Base-by-base conservation (phyloP, 2,329 filamentous ascomycete genomes). In the Fusarium pseudocircinatum region DNA sequence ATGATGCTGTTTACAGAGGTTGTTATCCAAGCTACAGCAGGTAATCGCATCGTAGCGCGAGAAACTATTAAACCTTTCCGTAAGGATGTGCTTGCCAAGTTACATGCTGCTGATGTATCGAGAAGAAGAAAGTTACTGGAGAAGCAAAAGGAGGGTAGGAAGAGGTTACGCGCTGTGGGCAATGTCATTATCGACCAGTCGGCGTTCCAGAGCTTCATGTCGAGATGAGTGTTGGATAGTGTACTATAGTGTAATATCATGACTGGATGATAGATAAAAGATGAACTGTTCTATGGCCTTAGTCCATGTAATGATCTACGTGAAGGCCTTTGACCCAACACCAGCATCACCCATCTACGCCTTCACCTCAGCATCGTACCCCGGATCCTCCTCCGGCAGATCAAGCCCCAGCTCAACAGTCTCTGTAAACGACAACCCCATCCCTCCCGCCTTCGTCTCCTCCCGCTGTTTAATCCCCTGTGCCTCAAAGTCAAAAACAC, bases 171-270 rank as follows among this genome's bases (percentile, higher is more conserved):
- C 67, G 89, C 92, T 2, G 92, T 95, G 10, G 94, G 96, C 1
- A 97, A 97, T 79, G 95, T 99, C 2, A 89, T 95, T n/a, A 98
- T 99, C 81, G 95, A 98, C 70, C 95, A 98, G 78, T 93, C 94
- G 75, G 95, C 95, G 7, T 99, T 98, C 81, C 96, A 99, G 82
- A 94, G 91, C 75, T 99, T 99, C 81, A 83, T 99, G 81, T 89
- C 95, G 0, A 97, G 96, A 82, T 95, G 74, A 46, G 16, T 50
- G 6, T 53, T 63, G 59, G 50, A 42, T 44, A 56, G 39, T 75
- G 73, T 68, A 75, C 47, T 49, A 69, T 70, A 70, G 54, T 73
- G 70, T 73, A 73, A 63, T 4, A 73, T 70, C 26, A 69, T 57
- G 59, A 63, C 47, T 62, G 53, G 53, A 65, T 39, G 47, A 67